phyloP scores from a whole-genome alignment of 306 rosid genomes.

The Prunus fruticosa region DNA sequence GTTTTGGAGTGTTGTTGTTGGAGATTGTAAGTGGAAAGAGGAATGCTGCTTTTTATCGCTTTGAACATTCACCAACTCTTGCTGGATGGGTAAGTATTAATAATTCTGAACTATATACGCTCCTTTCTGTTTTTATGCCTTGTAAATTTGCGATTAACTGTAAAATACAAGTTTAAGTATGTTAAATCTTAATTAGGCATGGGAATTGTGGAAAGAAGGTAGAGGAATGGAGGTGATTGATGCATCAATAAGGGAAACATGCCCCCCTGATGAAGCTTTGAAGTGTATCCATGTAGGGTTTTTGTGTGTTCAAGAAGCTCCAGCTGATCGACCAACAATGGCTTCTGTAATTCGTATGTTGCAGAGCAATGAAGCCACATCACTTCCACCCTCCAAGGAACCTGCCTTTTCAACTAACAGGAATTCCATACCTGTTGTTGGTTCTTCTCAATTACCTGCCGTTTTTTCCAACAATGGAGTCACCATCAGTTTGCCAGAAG shows the following conservation, averaged over 20 bases:
- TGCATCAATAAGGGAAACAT: background rate
- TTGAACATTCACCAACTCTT: background rate
- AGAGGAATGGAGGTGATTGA: constrained; percentile 32
- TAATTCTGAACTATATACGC: background rate
- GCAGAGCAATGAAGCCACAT: background rate
- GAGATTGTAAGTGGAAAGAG: constrained; percentile 26
- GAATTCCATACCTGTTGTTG: too few relatives aligned
- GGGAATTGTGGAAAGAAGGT: constrained; percentile 17
- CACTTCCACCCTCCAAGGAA: constrained; percentile 16
- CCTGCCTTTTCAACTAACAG: constrained; percentile 5
- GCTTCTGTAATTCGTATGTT: constrained; percentile 2
- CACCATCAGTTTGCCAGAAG: too few relatives aligned
- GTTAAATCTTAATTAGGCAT: constrained; percentile 4
- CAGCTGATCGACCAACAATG: constrained; percentile 22
- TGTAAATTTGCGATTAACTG: too few relatives aligned
- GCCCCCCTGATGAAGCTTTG: background rate
- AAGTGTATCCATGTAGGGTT: constrained; percentile 20
- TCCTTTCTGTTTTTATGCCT: too few relatives aligned
- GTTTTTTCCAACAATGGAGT: too few relatives aligned
- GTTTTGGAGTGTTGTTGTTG: constrained; percentile 14
- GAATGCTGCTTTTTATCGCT: background rate
- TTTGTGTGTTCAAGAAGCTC: constrained; percentile 23
- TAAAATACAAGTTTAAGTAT: too few relatives aligned
- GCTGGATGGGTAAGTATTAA: constrained; percentile 2
- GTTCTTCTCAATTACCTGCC: too few relatives aligned